These are phyloP conservation scores for Boletellus sp. DNA, from an alignment of 768 basidiomycete species.

Conservation along the genomic window DNA sequence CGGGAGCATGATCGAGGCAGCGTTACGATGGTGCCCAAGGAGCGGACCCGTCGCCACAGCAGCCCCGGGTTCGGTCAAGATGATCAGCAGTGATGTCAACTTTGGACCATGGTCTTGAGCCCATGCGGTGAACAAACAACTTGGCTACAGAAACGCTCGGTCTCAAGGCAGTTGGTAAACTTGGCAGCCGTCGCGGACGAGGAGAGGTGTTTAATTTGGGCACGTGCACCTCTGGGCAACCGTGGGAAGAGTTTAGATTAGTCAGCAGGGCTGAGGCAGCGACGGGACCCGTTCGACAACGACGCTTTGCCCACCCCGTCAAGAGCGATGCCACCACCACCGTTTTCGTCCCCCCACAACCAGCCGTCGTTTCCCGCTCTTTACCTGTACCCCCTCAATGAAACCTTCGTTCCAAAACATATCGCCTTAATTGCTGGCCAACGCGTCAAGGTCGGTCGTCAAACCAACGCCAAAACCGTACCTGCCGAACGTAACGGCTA, in stretches of 20 bases:
- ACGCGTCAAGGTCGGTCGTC: constrained; percentile 88
- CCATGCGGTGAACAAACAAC: too few species aligned
- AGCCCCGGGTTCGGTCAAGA: too few species aligned
- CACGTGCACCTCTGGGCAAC: neutral
- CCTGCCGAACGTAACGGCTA: constrained; percentile 93
- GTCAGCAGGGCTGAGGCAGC: constrained; percentile 10
- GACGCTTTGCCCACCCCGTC: constrained; percentile 8
- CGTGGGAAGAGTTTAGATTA: constrained; percentile 1
- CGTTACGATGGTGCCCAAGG: too few species aligned
- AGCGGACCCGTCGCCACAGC: too few species aligned
- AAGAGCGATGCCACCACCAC: constrained; percentile 31
- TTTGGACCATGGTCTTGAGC: too few species aligned
- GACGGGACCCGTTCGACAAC: constrained; percentile 17
- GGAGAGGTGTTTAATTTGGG: neutral
- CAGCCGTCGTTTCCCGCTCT: constrained; percentile 40
- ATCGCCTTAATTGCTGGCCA: constrained; percentile 67
- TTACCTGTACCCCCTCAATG: constrained; percentile 88
- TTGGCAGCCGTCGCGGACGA: too few species aligned
- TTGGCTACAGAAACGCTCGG: too few species aligned
- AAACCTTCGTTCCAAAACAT: constrained; percentile 92
- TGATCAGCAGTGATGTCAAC: too few species aligned
- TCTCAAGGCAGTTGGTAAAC: too few species aligned
- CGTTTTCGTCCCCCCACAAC: constrained; percentile 30
- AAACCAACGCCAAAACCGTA: constrained; percentile 93
- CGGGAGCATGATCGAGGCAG: too few species aligned